Base-by-base conservation (phyloP, 305 asterid species). In the Andrographis paniculata region DNA sequence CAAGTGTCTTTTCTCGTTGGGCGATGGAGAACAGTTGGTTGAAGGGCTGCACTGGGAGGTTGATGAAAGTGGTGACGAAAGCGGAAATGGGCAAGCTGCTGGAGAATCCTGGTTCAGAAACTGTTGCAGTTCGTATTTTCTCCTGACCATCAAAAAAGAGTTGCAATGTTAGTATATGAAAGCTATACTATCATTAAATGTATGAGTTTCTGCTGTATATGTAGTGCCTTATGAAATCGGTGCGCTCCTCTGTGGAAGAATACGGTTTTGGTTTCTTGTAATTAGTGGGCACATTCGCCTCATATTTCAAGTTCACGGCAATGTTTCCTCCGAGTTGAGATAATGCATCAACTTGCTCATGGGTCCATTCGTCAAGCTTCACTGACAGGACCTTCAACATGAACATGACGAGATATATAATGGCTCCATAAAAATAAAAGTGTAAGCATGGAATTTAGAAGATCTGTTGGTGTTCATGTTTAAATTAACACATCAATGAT, bases 311-410 rank as follows among this genome's bases (percentile, higher is more conserved):
- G 72, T 89, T 89, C 31, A 78, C 88, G 1, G 75, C 73, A 35
- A 44, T 55, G 61, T 89, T 89, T 57, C 98, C 98, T 50, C 98
- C 98, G 84, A 76, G 57, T 53, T 72, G 82, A 21, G 55, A 68
- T 37, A 89, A 67, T 24, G 71, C 74, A 70, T 89, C 96, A 48
- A 89, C 96, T 66, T 89, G 92, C 48, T 80, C 96, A 30, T 82
- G 61, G 13, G 92, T 89, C 98, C 98, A 89, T 50, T 86, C 96
- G 43, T 89, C 98, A 23, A 89, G 78, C 65, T 82, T 89, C 70
- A 86, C 78, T 6, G 98, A 89, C 27, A 85, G 52, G 40, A 85
- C 91, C 97, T 89, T 61, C 28, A 63, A 54, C 14, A 45, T 23
- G 11, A 4, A 8, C 23, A 46, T 18, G n/a, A n/a, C n/a, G n/a